Conservation (phyloP, 2,329 filamentous ascomycete genomes). For the Xylaria sp. region DNA sequence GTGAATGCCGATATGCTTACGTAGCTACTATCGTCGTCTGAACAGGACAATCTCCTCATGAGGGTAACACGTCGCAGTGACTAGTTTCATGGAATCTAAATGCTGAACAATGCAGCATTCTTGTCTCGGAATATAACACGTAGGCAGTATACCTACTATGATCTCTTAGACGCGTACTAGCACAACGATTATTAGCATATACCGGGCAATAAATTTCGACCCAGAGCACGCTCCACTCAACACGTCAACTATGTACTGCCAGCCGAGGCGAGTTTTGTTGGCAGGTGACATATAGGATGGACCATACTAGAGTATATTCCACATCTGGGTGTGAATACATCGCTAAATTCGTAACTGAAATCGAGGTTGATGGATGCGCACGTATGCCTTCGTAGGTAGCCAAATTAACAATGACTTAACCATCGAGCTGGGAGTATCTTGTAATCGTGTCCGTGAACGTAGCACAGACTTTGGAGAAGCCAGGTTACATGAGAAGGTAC, state of each 20-base stretch:
- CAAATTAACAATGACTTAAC: not conserved
- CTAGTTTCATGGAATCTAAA: slow-evolving; percentile 8
- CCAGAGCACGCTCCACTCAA: slow-evolving; percentile 9
- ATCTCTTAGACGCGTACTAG: slow-evolving; percentile 4
- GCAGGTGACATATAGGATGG: not conserved
- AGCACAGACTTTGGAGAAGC: not conserved
- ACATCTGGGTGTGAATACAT: not conserved
- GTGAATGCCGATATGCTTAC: not conserved
- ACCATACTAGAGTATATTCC: not conserved
- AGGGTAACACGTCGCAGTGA: slow-evolving; percentile 23
- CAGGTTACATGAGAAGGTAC: not conserved
- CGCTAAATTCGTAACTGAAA: not conserved
- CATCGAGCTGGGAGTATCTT: not conserved
- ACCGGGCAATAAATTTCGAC: not conserved
- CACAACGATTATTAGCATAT: slow-evolving; percentile 1
- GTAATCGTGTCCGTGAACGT: not conserved
- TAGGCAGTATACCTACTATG: slow-evolving; percentile 10
- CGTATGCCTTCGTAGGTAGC: not conserved
- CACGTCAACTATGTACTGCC: slow-evolving; percentile 12
- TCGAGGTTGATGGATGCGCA: not conserved
- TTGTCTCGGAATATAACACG: slow-evolving; percentile 20
- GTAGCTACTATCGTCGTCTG: not conserved
- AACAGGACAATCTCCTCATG: not conserved
- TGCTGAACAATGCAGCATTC: slow-evolving; percentile 12
- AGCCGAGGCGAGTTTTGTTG: slow-evolving; percentile 3